A percentile compares a stretch with the other conserved stretches of the same genome.
These are phyloP conservation scores for Calendula officinalis DNA, from an alignment of 129 eudicot species.

Conservation along the genomic window DNA sequence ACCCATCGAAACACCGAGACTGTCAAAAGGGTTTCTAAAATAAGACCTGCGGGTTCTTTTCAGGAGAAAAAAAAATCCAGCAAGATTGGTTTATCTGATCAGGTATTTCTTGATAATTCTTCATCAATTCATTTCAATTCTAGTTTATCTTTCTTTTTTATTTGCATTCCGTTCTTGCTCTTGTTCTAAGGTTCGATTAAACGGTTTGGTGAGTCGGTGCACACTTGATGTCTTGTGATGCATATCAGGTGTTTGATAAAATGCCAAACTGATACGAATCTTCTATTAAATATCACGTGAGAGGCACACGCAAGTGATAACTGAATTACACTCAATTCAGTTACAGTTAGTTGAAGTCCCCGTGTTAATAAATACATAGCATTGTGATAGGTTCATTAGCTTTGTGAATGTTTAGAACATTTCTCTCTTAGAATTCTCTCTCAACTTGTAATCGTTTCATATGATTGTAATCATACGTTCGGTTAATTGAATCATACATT, in stretches of 20 bases:
- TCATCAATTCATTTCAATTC: background rate
- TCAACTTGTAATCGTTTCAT: too few species aligned
- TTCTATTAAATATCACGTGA: too few species aligned
- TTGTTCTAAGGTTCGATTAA: slow-evolving; percentile 15
- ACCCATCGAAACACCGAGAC: background rate
- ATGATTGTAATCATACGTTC: too few species aligned
- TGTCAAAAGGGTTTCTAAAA: background rate
- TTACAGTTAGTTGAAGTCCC: too few species aligned
- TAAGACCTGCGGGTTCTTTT: background rate
- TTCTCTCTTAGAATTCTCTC: too few species aligned
- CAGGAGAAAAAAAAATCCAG: background rate
- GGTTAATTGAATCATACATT: too few species aligned
- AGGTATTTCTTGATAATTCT: background rate
- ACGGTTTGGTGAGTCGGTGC: background rate
- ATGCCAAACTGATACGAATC: too few species aligned
- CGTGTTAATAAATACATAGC: too few species aligned
- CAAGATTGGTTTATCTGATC: background rate
- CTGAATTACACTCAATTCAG: too few species aligned
- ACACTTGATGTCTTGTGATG: background rate
- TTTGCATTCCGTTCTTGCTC: slow-evolving; percentile 17
- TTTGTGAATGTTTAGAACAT: too few species aligned
- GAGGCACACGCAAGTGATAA: too few species aligned
- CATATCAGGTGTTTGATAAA: slow-evolving; percentile 31
- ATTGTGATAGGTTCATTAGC: too few species aligned
- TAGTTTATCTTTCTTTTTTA: background rate